These are phyloP conservation scores for Beauveria pseudobassiana DNA, from an alignment of 2,329 filamentous ascomycete species.

Conservation along the genomic window DNA sequence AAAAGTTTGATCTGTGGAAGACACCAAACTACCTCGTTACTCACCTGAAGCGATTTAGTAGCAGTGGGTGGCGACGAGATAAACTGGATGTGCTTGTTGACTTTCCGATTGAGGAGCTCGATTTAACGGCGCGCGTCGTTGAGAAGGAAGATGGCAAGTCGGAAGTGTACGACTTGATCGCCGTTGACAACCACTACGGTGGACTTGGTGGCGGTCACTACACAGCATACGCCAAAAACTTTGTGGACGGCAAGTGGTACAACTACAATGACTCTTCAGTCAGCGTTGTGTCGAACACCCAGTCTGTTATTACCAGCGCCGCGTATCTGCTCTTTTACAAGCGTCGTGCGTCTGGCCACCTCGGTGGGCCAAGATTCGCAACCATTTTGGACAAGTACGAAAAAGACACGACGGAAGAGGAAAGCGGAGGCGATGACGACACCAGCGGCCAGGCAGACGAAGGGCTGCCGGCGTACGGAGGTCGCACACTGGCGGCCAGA, in stretches of 20 bases:
- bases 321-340: conserved; percentile 97
- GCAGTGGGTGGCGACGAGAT: conserved; percentile 71
- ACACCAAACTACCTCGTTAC: conserved; percentile 91
- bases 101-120: conserved; percentile 81
- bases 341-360: conserved; percentile 64
- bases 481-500: conserved; percentile 19
- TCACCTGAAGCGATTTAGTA: conserved; percentile 93
- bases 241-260: conserved; percentile 84
- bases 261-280: conserved; percentile 89
- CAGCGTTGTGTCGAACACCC: conserved; percentile 49
- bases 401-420: conserved; percentile 36
- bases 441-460: conserved; percentile 23
- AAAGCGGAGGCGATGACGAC: conserved; percentile 39
- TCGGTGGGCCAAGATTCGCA: conserved; percentile 72
- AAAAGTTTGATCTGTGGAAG: conserved; percentile 99
- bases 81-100: conserved; percentile 89
- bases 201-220: conserved; percentile 93
- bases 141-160: conserved; percentile 73
- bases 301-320: conserved; percentile 60
- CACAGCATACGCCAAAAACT: conserved; percentile 90
- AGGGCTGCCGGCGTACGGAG: conserved; percentile 26
- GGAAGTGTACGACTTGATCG: conserved; percentile 86
- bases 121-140: conserved; percentile 73
- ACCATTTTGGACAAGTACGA: conserved; percentile 60
- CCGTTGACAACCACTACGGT: conserved; percentile 92